Percentiles rank a stretch among this genome's conserved stretches.
phyloP scores from a whole-genome alignment of 2,329 filamentous ascomycete genomes.

The Alternaria burnsii region DNA sequence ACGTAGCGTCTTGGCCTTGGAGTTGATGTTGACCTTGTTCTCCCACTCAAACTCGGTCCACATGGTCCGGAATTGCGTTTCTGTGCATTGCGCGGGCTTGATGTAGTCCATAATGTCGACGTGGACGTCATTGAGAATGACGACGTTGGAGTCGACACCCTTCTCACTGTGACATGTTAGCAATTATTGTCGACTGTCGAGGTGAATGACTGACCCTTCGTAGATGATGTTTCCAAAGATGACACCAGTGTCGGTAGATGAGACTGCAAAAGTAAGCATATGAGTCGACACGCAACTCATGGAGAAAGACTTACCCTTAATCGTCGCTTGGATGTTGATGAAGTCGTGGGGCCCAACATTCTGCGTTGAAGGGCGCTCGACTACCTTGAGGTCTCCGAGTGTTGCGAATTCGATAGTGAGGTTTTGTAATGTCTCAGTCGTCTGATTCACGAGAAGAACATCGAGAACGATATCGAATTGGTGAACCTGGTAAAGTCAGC shows the following conservation, averaged over 20 bases:
- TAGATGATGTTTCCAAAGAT: slow-evolving; percentile 99
- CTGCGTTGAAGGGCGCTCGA: slow-evolving; percentile 94
- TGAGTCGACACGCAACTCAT: slow-evolving; percentile 37
- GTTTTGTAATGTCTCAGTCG: slow-evolving; percentile 94
- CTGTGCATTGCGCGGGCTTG: slow-evolving; percentile 92
- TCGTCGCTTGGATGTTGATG: slow-evolving; percentile 96
- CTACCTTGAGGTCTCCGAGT: slow-evolving; percentile 94
- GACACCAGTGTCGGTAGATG: slow-evolving; percentile 95
- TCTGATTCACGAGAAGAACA: slow-evolving; percentile 96
- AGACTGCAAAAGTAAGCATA: slow-evolving; percentile 64
- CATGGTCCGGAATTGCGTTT: slow-evolving; percentile 99
- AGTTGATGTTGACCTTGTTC: slow-evolving; percentile 99
- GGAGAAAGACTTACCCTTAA: slow-evolving; percentile 80
- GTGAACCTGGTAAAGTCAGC: slow-evolving; percentile 64
- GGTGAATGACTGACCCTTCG: slow-evolving; percentile 67
- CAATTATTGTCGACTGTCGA: neutral
- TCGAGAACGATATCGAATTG: slow-evolving; percentile 99
- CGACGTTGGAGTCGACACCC: slow-evolving; percentile 77
- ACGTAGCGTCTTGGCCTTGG: slow-evolving; percentile 88
- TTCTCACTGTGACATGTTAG: slow-evolving; percentile 76
- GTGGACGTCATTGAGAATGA: slow-evolving; percentile 97
- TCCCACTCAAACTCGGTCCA: slow-evolving; percentile 99
- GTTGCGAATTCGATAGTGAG: slow-evolving; percentile 99
- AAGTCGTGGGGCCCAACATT: slow-evolving; percentile 96
- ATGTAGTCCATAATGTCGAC: slow-evolving; percentile 99